A percentile compares a stretch with the other conserved stretches of the same genome.
phyloP scores from a whole-genome alignment of 192 early-diverging fungal species.

The Dissophora globulifera region DNA sequence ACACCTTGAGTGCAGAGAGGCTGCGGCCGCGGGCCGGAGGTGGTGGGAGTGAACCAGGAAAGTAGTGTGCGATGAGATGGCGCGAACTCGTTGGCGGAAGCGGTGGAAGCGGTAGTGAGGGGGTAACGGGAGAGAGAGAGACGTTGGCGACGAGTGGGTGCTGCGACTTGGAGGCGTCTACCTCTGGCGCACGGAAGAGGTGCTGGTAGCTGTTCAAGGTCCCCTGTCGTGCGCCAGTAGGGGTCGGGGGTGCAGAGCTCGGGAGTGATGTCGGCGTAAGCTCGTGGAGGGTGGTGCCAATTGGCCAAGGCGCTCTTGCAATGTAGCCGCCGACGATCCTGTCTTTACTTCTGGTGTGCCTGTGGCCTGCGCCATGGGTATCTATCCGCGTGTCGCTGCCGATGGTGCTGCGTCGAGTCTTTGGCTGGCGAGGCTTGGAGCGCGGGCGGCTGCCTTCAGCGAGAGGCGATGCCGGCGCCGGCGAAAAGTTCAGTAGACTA shows the following conservation, averaged over 20 bases:
- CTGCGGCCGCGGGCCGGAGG: slow-evolving; percentile 24
- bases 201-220: too few species aligned
- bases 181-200: too few species aligned
- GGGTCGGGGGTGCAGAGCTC: neutral
- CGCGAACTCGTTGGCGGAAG: slow-evolving; percentile 37
- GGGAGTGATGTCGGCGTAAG: neutral
- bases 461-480: neutral
- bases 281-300: too few species aligned
- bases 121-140: slow-evolving; percentile 12
- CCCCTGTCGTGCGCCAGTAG: neutral
- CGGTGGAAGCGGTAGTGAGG: slow-evolving; percentile 27
- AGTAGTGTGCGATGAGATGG: slow-evolving; percentile 41
- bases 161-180: too few species aligned
- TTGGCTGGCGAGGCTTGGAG: slow-evolving; percentile 18
- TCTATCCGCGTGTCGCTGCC: slow-evolving; percentile 6
- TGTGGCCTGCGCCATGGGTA: slow-evolving; percentile 18
- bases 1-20: neutral
- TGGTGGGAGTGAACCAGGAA: slow-evolving; percentile 37
- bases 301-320: too few species aligned
- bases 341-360: slow-evolving; percentile 1
- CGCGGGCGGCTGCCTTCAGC: neutral
- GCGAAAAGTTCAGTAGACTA: slow-evolving; percentile 17
- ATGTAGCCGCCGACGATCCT: too few species aligned
- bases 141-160: too few species aligned
- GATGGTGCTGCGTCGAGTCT: neutral